These are phyloP conservation scores for Marasmius oreades DNA, from an alignment of 1,284 basidiomycete species.

Conservation along the genomic window DNA sequence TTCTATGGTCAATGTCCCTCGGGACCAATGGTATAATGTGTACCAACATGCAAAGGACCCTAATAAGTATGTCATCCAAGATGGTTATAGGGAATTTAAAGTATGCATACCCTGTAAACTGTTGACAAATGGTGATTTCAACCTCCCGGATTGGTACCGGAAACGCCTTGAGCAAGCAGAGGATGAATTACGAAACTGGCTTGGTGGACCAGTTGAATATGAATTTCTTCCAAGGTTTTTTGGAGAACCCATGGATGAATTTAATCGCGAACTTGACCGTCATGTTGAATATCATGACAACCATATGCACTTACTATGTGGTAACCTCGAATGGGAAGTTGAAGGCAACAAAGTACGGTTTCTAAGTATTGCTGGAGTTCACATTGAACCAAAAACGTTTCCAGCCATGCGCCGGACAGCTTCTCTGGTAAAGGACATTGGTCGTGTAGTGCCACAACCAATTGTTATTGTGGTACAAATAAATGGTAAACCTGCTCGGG, in stretches of 20 bases:
- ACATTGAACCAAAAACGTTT: slow-evolving; percentile 8
- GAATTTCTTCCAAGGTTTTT: slow-evolving; percentile 1
- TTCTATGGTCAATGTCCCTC: background rate
- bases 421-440: slow-evolving; percentile 19
- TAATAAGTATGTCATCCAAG: background rate
- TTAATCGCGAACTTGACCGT: background rate
- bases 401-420: slow-evolving; percentile 17
- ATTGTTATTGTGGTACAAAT: slow-evolving; percentile 28
- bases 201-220: background rate
- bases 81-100: background rate
- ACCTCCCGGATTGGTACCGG: slow-evolving; percentile 1
- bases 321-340: slow-evolving; percentile 5
- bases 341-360: background rate
- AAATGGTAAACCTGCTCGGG: slow-evolving; percentile 27
- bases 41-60: background rate
- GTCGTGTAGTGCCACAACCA: slow-evolving; percentile 24
- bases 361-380: background rate
- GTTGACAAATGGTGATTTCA: background rate
- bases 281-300: background rate
- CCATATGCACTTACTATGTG: slow-evolving; percentile 1
- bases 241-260: background rate
- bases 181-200: background rate
- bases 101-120: background rate
- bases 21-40: background rate
- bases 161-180: background rate